Percentiles rank a stretch among this genome's conserved stretches.
phyloP scores from a whole-genome alignment of 371 early-diverging fungal genomes.

The Actinomucor elegans region DNA sequence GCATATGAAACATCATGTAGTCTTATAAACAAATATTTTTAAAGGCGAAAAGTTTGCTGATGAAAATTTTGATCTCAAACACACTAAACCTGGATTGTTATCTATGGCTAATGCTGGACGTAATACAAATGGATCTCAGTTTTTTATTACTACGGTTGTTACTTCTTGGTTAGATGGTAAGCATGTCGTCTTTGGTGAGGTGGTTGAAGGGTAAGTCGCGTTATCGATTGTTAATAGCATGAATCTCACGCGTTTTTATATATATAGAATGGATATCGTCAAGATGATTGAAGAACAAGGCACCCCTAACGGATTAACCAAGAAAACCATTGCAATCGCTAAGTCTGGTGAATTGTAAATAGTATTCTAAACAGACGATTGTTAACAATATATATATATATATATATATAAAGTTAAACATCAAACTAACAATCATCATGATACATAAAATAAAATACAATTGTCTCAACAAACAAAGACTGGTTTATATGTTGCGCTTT shows the following conservation, averaged over 20 bases:
- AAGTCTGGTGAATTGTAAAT: slow-evolving; percentile 65
- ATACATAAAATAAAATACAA: too few relatives aligned
- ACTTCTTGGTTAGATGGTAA: slow-evolving; percentile 82
- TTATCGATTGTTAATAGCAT: too few relatives aligned
- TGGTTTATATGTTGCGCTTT: too few relatives aligned
- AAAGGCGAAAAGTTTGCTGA: slow-evolving; percentile 75
- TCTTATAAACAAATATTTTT: background rate
- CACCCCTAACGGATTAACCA: slow-evolving; percentile 56
- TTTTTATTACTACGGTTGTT: slow-evolving; percentile 89
- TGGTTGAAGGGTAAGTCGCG: slow-evolving; percentile 69
- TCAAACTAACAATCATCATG: too few relatives aligned
- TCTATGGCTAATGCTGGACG: slow-evolving; percentile 96
- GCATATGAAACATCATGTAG: too few relatives aligned
- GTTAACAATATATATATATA: too few relatives aligned
- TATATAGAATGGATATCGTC: slow-evolving; percentile 63
- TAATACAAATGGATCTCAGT: slow-evolving; percentile 98
- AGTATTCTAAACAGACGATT: too few relatives aligned
- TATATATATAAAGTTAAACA: too few relatives aligned
- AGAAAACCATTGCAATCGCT: slow-evolving; percentile 54
- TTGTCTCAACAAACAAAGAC: too few relatives aligned
- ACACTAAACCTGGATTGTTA: slow-evolving; percentile 80
- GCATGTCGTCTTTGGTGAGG: slow-evolving; percentile 92
- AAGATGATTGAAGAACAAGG: slow-evolving; percentile 63
- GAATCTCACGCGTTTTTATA: too few relatives aligned
- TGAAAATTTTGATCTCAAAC: slow-evolving; percentile 93